Base-by-base conservation (phyloP, 805 yeast genomes). In the Cyberlindnera maritima region DNA sequence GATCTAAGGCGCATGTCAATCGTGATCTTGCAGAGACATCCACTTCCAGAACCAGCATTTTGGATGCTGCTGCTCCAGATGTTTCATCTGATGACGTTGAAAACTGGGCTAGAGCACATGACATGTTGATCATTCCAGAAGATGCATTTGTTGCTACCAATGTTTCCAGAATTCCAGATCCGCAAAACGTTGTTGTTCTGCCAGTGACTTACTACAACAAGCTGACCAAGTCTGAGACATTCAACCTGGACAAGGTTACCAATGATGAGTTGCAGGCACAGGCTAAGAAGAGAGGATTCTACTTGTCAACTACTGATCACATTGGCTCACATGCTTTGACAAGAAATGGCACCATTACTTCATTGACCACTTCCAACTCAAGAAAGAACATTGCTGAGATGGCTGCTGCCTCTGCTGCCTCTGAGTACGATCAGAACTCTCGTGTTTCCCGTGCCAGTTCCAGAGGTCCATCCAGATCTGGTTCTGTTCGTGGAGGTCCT, bases 131-230 rank as follows among this genome's bases (percentile, higher is more conserved):
- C 42, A 70, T 86, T 35, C 87, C 92, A 1, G 72, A 71, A 42
- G 61, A 72, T n/a, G 70, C 81, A 2, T 83, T 77, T 54, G 69
- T 85, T 50, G 81, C 87, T 1, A 83, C 90, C 1, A 80, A 85
- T 2, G 75, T 75, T 32, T 75, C 78, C 9, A 71, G 76, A 53
- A 65, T 64, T 4, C 80, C 86, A 4, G 87, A 83, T 53, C 63
- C 72, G 12, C 64, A 69, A 4, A 76, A 78, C 50, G 81, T 83
- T 29, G 83, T 81, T 48, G 81, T 83, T 10, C 60, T 85, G 29
- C 90, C 92, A 6, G 68, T 75, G 6, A 72, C 81, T 2, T 84
- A 84, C 60, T 85, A 82, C 64, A 76, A 77, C 52, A 79, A 78
- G 59, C 64, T 85, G 50, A 60, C 77, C 25, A 72, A 76, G 46